Conservation (phyloP, 805 yeast species). For the Candida arabinofermentans region DNA sequence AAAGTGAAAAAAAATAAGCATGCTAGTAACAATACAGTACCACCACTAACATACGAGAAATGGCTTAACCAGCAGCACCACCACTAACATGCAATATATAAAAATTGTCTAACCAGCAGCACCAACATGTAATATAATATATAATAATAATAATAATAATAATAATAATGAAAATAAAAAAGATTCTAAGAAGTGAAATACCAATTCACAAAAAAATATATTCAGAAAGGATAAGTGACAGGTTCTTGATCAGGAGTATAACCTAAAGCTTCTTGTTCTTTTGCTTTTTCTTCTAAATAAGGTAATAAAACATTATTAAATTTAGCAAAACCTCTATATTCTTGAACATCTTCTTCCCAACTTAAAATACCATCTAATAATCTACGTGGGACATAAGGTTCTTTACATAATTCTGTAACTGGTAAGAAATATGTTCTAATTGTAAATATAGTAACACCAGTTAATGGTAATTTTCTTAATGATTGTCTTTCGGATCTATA, state of each 20-base stretch:
- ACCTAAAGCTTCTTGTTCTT: constrained; percentile 45
- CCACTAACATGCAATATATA: too few species aligned
- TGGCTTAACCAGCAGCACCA: too few species aligned
- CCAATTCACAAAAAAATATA: background rate
- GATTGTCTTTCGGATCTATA: constrained; percentile 66
- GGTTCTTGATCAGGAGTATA: constrained; percentile 37
- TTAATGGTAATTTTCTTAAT: constrained; percentile 53
- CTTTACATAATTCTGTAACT: constrained; percentile 47
- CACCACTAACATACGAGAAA: too few species aligned
- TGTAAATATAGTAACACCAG: constrained; percentile 58
- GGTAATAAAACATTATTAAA: constrained; percentile 53
- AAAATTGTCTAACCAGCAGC: too few species aligned
- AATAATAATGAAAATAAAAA: too few species aligned
- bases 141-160: too few species aligned
- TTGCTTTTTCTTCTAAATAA: constrained; percentile 45
- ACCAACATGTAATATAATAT: too few species aligned
- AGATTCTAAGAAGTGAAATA: too few species aligned
- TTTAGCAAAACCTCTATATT: constrained; percentile 54
- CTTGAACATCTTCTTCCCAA: constrained; percentile 59
- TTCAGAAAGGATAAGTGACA: constrained; percentile 38
- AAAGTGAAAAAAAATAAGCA: too few species aligned
- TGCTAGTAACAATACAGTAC: too few species aligned
- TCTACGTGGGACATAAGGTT: constrained; percentile 60
- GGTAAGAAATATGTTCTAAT: constrained; percentile 62
- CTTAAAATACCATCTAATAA: constrained; percentile 53